These are phyloP conservation scores for Pisolithus sp. DNA, from an alignment of 768 basidiomycete species.

Conservation along the genomic window DNA sequence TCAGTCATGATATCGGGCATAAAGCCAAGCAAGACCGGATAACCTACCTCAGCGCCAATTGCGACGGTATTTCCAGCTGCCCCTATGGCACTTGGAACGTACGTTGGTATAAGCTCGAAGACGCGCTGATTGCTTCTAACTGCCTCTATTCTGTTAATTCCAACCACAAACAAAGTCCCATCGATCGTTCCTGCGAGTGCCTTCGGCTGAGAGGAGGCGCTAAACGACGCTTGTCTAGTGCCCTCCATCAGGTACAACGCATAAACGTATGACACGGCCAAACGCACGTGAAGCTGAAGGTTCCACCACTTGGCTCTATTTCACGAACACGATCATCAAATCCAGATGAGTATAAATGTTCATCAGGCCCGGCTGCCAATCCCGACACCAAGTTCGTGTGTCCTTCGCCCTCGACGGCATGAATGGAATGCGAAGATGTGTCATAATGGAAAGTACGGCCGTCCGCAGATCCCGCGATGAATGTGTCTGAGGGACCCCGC, in stretches of 20 bases:
- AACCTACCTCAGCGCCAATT: conserved; percentile 67
- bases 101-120: conserved; percentile 47
- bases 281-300: conserved; percentile 43
- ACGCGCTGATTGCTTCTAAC: conserved; percentile 67
- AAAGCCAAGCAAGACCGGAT: background rate
- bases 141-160: conserved; percentile 45
- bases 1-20: background rate
- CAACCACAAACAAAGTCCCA: conserved; percentile 55
- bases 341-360: conserved; percentile 62
- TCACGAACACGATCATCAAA: conserved; percentile 78
- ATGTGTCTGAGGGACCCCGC: conserved; percentile 44
- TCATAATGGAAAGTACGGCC: conserved; percentile 69
- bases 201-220: conserved; percentile 61
- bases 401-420: conserved; percentile 49
- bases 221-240: conserved; percentile 44
- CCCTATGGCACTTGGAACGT: conserved; percentile 51
- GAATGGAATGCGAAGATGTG: conserved; percentile 17
- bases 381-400: conserved; percentile 70
- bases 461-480: conserved; percentile 76
- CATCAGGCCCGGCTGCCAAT: conserved; percentile 41
- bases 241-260: background rate
- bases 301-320: conserved; percentile 37
- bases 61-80: conserved; percentile 49
- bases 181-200: conserved; percentile 54
- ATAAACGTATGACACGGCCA: background rate